These are phyloP conservation scores for Luffa aegyptiaca DNA, from an alignment of 306 rosid genomes.

Conservation along the genomic window DNA sequence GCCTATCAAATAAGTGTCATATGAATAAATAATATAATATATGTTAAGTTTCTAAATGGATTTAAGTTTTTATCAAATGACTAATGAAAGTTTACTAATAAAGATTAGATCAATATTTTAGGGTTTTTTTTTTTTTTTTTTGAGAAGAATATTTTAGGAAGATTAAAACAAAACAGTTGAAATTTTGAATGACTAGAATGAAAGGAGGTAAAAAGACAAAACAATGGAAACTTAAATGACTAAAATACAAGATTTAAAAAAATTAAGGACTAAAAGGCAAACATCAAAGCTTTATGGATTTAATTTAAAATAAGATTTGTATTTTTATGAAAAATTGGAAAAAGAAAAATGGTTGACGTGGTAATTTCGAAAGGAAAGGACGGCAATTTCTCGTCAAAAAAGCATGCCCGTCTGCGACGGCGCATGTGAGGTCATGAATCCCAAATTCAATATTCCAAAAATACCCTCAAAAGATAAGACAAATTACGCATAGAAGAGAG, in stretches of 20 bases:
- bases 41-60: too few species aligned
- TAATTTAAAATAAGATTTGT: neutral
- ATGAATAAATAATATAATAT: too few species aligned
- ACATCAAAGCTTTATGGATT: neutral
- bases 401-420: conserved; percentile 62
- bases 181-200: too few species aligned
- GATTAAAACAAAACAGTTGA: too few species aligned
- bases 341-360: neutral
- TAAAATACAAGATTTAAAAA: too few species aligned
- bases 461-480: neutral
- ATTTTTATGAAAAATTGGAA: neutral
- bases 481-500: neutral
- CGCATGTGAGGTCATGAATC: conserved; percentile 54
- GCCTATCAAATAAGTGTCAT: too few species aligned
- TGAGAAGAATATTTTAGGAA: too few species aligned
- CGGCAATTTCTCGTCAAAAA: conserved; percentile 21
- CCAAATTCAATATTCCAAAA: conserved; percentile 10
- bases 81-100: too few species aligned
- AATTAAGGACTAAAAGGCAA: neutral
- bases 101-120: too few species aligned
- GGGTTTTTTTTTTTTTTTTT: too few species aligned
- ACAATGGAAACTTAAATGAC: neutral
- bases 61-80: too few species aligned
- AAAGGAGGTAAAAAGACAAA: too few species aligned
- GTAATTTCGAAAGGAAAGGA: neutral